Percentiles rank a stretch among this genome's conserved stretches.
These are phyloP conservation scores for Curvularia sp. DNA, from an alignment of 2,329 filamentous ascomycete genomes.

Conservation along the genomic window DNA sequence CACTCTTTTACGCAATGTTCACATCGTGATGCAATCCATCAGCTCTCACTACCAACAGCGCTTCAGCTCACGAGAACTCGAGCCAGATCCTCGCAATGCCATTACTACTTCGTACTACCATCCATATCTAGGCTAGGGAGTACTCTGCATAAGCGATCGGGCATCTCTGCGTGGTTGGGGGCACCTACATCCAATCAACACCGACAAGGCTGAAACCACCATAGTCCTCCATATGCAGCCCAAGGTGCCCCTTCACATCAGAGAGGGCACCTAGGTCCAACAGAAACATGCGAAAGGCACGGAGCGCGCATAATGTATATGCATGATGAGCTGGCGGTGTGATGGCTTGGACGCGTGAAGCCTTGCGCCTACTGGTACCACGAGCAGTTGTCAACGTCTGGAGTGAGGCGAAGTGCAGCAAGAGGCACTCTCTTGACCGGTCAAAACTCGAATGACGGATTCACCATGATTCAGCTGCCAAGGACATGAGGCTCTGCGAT, in stretches of 20 bases:
- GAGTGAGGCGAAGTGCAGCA: background rate
- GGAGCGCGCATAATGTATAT: conserved; percentile 1
- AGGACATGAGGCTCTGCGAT: background rate
- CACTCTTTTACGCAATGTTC: background rate
- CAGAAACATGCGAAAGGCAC: background rate
- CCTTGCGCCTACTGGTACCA: background rate
- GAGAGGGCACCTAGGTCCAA: conserved; percentile 3
- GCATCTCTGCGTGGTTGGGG: background rate
- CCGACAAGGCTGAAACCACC: background rate
- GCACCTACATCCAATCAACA: conserved; percentile 3
- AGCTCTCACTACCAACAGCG: background rate
- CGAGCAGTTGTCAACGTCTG: background rate
- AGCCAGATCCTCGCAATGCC: background rate
- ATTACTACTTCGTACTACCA: background rate
- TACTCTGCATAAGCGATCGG: background rate
- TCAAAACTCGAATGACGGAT: background rate
- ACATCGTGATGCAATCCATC: background rate
- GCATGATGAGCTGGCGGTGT: conserved; percentile 4
- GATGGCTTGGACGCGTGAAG: conserved; percentile 10
- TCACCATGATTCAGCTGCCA: background rate
- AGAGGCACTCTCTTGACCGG: background rate
- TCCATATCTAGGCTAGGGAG: background rate
- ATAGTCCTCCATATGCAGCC: background rate
- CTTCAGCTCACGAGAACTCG: background rate
- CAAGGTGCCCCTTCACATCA: background rate